Percentiles rank a stretch among this genome's conserved stretches.
Evolutionary conservation across 164 flowering plant species (phyloP).

Genomic region (Nymphaea colorata): DNA sequence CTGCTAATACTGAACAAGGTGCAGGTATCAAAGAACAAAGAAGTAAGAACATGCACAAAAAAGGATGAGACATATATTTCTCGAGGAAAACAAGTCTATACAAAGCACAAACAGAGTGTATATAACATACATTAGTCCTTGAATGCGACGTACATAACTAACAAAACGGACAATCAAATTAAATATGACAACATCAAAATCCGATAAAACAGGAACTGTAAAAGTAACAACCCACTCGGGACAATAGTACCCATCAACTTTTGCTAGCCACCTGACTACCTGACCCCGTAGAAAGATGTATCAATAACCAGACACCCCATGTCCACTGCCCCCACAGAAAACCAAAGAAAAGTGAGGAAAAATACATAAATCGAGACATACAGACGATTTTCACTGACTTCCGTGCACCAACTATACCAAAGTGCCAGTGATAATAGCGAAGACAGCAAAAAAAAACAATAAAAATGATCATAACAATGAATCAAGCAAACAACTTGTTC

Average conservation of each 20-base stretch:
- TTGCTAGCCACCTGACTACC: too few species aligned
- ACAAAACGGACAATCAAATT: not conserved
- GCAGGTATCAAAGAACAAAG: not conserved
- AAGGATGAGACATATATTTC: not conserved
- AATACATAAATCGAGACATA: not conserved
- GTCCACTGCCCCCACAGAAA: not conserved
- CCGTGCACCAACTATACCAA: not conserved
- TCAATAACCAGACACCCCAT: too few species aligned
- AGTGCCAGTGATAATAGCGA: not conserved
- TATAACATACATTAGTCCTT: not conserved
- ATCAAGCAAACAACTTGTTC: not conserved
- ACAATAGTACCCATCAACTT: too few species aligned
- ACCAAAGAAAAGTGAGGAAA: not conserved
- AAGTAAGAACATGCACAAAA: not conserved
- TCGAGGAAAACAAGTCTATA: not conserved
- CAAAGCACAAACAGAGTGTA: not conserved
- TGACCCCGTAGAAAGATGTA: too few species aligned
- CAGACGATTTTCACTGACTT: not conserved
- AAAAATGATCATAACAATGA: not conserved
- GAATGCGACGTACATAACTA: not conserved
- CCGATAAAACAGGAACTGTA: too few species aligned
- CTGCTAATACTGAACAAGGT: not conserved
- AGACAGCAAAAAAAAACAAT: not conserved
- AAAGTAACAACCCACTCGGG: too few species aligned
- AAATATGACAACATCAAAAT: not conserved